A percentile compares a stretch with the other conserved stretches of the same genome.
phyloP scores from a whole-genome alignment of 805 yeast genomes.

The Candida sphagnicola region DNA sequence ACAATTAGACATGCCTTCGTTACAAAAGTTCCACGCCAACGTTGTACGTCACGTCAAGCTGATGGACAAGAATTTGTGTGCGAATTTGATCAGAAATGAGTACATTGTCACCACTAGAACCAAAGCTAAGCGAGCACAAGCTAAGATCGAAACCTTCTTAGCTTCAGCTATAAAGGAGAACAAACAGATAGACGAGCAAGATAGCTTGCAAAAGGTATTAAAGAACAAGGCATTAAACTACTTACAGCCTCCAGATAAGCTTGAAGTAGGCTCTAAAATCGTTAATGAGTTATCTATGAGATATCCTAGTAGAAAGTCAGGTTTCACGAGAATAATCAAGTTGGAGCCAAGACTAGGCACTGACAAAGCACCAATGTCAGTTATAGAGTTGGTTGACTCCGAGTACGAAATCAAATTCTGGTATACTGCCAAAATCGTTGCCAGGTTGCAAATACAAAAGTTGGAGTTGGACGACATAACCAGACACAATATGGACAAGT shows the following conservation, averaged over 20 bases:
- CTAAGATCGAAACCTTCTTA: conserved; percentile 35
- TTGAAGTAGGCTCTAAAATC: conserved; percentile 53
- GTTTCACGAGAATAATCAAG: conserved; percentile 80
- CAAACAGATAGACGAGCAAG: conserved; percentile 13
- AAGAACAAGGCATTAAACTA: conserved; percentile 15
- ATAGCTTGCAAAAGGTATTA: conserved; percentile 12
- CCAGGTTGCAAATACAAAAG: conserved; percentile 68
- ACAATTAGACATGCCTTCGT: conserved; percentile 29
- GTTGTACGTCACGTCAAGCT: conserved; percentile 40
- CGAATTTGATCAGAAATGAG: conserved; percentile 42
- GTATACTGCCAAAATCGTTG: conserved; percentile 76
- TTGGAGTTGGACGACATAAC: conserved; percentile 50
- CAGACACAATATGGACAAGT: conserved; percentile 49
- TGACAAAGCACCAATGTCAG: conserved; percentile 87
- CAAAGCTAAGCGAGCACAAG: conserved; percentile 43
- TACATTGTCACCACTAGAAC: conserved; percentile 40
- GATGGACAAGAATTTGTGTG: conserved; percentile 43
- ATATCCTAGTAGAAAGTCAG: conserved; percentile 62
- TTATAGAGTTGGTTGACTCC: conserved; percentile 78
- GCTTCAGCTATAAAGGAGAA: conserved; percentile 26
- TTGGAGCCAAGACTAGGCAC: conserved; percentile 79
- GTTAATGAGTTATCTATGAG: conserved; percentile 61
- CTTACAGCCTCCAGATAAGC: conserved; percentile 48
- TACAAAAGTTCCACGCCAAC: conserved; percentile 38
- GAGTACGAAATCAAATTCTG: conserved; percentile 66